Evolutionary conservation across 2,329 filamentous ascomycete genomes (phyloP), one percentile per base, ranked within the genome.

Genomic region (Verticillium tricorpus): DNA sequence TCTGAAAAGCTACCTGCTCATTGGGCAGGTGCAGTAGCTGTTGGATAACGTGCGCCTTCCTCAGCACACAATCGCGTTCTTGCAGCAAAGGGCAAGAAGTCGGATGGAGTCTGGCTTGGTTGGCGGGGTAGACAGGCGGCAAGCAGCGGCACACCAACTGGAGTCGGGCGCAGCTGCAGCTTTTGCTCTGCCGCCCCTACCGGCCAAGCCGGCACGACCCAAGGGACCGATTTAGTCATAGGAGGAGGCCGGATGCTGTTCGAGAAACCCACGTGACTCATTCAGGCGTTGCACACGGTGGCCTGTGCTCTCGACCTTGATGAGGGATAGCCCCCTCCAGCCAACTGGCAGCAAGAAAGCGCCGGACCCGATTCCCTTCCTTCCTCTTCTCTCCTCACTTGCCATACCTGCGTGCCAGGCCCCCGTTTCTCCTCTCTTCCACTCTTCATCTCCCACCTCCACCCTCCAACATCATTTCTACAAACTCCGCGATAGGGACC

Each of bases 1-100:
- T 63, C 60, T 62, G 11, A 34, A 54, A 59, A 54, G 45, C 39
- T 55, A 59, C 58, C 45, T 59, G 58, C 58, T 59, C 58, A 59
- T 59, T 59, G 58, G 58, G 58, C 28, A 31, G 58, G 31, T 32
- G 54, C 54, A 56, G 54, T 34, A 56, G 54, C 54, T 56, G 25
- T 56, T 31, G 15, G 54, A 31, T 56, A 56, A 56, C 28, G 19
- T 19, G 19, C 45, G 22, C 19, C 45, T 52, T 25, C 45, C 45
- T 52, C 45, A 52, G 45, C 45, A 52, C 45, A 52, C 45, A 52
- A 28, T 52, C 45, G 45, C 45, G 45, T 52, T 52, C 45, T 52
- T 52, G 45, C 45, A 52, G 45, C 17, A 45, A 45, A 45, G 39
- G 39, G 39, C 39, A 45, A 45, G 45, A n/a, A 52, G 19, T 35